Percentiles rank a stretch among this genome's conserved stretches.
Conservation (phyloP, 2,329 filamentous ascomycete species). For the Aspergillus fischeri region DNA sequence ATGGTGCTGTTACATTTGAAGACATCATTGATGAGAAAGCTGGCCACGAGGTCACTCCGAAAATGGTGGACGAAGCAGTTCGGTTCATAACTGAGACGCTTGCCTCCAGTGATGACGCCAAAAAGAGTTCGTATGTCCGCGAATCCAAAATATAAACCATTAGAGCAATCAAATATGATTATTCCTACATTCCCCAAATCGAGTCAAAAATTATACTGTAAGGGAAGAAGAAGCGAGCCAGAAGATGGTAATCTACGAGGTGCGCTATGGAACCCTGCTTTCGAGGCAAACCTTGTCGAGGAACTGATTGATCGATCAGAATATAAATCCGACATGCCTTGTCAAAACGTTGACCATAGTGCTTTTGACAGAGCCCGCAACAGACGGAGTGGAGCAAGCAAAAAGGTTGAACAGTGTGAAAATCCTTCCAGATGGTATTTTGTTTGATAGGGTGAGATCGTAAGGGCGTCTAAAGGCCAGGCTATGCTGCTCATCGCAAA, state of each 20-base stretch:
- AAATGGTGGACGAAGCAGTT: slow-evolving; percentile 54
- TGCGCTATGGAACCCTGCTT: neutral
- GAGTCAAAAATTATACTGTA: neutral
- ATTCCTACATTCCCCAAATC: neutral
- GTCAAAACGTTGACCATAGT: neutral
- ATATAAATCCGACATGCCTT: neutral
- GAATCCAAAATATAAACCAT: slow-evolving; percentile 32
- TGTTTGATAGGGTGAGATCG: slow-evolving; percentile 35
- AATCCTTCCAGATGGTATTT: slow-evolving; percentile 34
- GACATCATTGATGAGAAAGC: slow-evolving; percentile 55
- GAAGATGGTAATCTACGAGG: neutral
- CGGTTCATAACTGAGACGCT: slow-evolving; percentile 49
- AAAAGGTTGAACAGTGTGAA: slow-evolving; percentile 14
- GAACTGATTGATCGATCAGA: neutral
- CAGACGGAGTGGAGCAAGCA: slow-evolving; percentile 8
- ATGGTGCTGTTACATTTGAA: slow-evolving; percentile 50
- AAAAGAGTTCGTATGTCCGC: slow-evolving; percentile 24
- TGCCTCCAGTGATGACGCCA: slow-evolving; percentile 20
- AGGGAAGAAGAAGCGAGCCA: neutral
- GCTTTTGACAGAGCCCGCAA: neutral
- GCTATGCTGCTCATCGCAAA: slow-evolving; percentile 35
- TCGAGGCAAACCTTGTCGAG: neutral
- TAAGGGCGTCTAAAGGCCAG: slow-evolving; percentile 36
- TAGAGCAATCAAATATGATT: neutral
- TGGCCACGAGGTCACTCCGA: slow-evolving; percentile 55